A percentile compares a stretch with the other conserved stretches of the same genome.
phyloP scores from a whole-genome alignment of 2,329 filamentous ascomycete genomes.

The Celoporthe dispersa region DNA sequence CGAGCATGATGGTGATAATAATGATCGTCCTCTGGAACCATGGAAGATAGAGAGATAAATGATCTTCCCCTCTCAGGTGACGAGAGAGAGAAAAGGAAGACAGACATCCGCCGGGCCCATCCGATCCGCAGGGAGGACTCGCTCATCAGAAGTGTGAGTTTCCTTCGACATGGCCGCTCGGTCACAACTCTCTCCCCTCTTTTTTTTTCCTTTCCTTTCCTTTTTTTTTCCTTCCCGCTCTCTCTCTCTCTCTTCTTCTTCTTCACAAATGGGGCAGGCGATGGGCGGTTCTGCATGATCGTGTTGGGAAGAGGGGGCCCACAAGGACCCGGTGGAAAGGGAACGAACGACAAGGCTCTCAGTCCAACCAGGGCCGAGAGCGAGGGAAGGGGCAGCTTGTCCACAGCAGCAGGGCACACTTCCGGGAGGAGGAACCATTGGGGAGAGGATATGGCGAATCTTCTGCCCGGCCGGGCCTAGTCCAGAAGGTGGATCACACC shows the following conservation, averaged over 20 bases:
- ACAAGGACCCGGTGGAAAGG: background rate
- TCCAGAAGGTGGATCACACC: background rate
- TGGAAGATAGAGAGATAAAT: background rate
- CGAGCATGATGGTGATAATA: background rate
- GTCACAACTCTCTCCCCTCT: background rate
- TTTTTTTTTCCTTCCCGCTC: too few relatives aligned
- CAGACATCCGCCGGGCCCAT: background rate
- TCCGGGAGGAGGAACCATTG: background rate
- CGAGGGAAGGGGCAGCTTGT: background rate
- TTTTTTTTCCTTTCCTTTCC: background rate
- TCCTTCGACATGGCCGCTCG: background rate
- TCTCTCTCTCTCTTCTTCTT: background rate
- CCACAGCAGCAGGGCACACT: background rate
- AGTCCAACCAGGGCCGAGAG: background rate
- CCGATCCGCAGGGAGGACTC: background rate
- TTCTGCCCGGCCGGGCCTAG: conserved; percentile 9
- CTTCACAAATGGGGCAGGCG: background rate
- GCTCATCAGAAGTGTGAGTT: too few relatives aligned
- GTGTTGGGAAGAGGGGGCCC: background rate
- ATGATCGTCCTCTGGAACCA: background rate
- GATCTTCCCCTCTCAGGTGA: too few relatives aligned
- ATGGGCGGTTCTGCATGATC: background rate
- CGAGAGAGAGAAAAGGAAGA: too few relatives aligned
- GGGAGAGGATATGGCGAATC: background rate
- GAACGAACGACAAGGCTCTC: background rate